A percentile compares a stretch with the other conserved stretches of the same genome.
Evolutionary conservation across 2,329 filamentous ascomycete genomes (phyloP).

Genomic region (Ceratocystis ficicola): DNA sequence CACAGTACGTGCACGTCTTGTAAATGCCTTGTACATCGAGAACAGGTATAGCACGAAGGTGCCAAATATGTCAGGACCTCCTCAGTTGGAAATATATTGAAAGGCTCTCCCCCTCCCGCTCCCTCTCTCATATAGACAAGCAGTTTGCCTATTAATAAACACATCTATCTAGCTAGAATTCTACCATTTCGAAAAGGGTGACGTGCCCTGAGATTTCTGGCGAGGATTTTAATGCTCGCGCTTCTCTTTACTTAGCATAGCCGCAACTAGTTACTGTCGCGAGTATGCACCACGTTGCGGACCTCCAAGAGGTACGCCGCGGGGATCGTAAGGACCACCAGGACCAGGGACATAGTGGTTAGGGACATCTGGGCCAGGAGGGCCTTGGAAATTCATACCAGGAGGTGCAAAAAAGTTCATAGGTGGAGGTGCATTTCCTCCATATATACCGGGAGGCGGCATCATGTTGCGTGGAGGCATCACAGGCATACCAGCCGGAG

Average conservation of each 20-base stretch:
- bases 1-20: too few relatives aligned
- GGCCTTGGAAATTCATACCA: constrained; percentile 40
- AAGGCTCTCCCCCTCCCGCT: background rate
- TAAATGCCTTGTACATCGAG: too few relatives aligned
- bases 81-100: constrained; percentile 3
- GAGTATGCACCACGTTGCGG: constrained; percentile 34
- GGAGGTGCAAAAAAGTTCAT: constrained; percentile 42
- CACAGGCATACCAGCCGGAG: constrained; percentile 39
- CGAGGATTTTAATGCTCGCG: too few relatives aligned
- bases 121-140: background rate
- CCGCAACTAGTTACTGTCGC: constrained; percentile 27
- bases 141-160: background rate
- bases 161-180: background rate
- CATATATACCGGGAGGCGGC: constrained; percentile 48
- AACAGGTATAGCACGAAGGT: background rate
- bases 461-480: constrained; percentile 43
- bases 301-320: constrained; percentile 36
- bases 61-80: background rate
- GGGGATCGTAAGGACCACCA: constrained; percentile 41
- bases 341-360: constrained; percentile 16
- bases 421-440: constrained; percentile 34
- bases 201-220: too few relatives aligned
- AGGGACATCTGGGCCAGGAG: constrained; percentile 34
- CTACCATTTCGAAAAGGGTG: background rate
- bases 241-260: too few relatives aligned